phyloP scores from a whole-genome alignment of 352 stramenopile genomes.

The Peronosclerospora sorghi region DNA sequence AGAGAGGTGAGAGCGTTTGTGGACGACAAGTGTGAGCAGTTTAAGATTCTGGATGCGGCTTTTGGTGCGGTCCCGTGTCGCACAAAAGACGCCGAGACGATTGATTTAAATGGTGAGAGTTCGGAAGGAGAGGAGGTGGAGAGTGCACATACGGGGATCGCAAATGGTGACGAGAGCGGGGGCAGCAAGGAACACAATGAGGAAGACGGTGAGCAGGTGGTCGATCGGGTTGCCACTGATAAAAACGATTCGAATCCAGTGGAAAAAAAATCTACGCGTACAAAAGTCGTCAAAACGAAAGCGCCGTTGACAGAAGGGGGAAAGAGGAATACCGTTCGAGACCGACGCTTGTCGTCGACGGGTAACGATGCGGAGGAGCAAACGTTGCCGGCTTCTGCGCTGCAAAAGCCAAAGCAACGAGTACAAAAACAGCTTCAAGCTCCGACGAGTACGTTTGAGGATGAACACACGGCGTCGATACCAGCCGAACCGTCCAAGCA shows the following conservation, averaged over 20 bases:
- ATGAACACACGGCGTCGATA: too few relatives aligned
- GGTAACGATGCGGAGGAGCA: background rate
- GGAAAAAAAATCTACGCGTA: background rate
- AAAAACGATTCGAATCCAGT: background rate
- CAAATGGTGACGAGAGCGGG: conserved; percentile 2
- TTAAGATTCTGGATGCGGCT: conserved; percentile 17
- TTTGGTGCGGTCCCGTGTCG: conserved; percentile 16
- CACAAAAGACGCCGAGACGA: conserved; percentile 11
- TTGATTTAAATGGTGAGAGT: conserved; percentile 14
- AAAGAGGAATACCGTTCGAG: conserved; percentile 6
- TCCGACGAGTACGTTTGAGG: background rate
- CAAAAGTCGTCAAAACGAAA: background rate
- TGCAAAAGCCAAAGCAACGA: background rate
- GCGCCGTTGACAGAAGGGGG: background rate
- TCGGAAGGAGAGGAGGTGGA: conserved; percentile 3
- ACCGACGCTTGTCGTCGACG: conserved; percentile 3
- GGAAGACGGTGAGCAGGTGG: background rate
- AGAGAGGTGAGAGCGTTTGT: conserved; percentile 24
- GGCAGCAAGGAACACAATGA: background rate
- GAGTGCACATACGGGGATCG: background rate
- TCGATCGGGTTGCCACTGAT: background rate
- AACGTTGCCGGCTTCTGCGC: background rate
- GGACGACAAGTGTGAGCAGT: conserved; percentile 17
- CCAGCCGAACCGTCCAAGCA: too few relatives aligned
- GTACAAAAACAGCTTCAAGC: conserved; percentile 1